A percentile compares a stretch with the other conserved stretches of the same genome.
Evolutionary conservation across 331 rosid species (phyloP).

Genomic region (Rosa hybrid): DNA sequence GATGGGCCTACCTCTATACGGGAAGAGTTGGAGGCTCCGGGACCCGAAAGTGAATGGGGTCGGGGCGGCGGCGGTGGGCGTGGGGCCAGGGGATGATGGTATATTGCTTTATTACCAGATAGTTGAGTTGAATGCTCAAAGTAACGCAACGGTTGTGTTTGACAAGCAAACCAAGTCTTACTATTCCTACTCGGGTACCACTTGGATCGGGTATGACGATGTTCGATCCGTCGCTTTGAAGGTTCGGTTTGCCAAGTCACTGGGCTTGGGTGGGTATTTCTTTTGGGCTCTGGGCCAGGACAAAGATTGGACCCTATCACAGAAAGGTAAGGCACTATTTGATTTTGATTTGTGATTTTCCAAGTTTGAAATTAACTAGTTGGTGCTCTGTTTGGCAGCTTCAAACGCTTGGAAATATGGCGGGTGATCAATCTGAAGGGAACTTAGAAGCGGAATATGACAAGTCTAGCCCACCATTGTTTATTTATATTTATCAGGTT

Average conservation of each 20-base stretch:
- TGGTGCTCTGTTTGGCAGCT: constrained; percentile 40
- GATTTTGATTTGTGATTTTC: neutral
- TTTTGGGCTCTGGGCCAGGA: constrained; percentile 84
- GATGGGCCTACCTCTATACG: constrained; percentile 72
- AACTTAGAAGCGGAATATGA: neutral
- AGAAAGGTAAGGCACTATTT: constrained; percentile 35
- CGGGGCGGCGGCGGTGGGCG: constrained; percentile 53
- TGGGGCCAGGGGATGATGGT: constrained; percentile 52
- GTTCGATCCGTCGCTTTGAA: constrained; percentile 43
- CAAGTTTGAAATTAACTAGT: neutral
- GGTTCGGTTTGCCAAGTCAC: constrained; percentile 46
- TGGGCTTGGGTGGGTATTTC: constrained; percentile 74
- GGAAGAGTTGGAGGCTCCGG: constrained; percentile 63
- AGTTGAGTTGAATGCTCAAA: constrained; percentile 38
- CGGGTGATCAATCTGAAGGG: constrained; percentile 1
- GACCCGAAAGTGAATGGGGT: constrained; percentile 42
- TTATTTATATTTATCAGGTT: neutral
- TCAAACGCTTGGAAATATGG: constrained; percentile 42
- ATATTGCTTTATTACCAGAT: constrained; percentile 45
- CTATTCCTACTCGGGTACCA: constrained; percentile 49
- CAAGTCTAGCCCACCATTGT: neutral
- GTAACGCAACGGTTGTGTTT: constrained; percentile 39
- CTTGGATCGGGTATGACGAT: constrained; percentile 84
- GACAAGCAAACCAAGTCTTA: constrained; percentile 51
- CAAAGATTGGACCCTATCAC: constrained; percentile 60